Conservation (phyloP, 2,329 filamentous ascomycete species). For the Fusarium verrucosum region DNA sequence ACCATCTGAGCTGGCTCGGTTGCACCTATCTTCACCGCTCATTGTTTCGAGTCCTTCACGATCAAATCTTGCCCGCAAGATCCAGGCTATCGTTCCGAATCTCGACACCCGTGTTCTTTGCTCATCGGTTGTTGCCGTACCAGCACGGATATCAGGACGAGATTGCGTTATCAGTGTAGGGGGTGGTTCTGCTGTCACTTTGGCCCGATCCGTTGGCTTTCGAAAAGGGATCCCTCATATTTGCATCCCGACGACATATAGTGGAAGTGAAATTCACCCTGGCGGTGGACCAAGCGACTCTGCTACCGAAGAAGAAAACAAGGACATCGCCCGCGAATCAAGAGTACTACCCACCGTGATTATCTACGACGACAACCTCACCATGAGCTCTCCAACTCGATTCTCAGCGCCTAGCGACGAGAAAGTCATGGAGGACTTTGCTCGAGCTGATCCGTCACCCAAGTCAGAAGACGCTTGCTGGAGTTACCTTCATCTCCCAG, state of each 20-base stretch:
- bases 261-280: constrained; percentile 64
- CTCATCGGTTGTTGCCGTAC: constrained; percentile 43
- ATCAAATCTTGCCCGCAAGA: constrained; percentile 46
- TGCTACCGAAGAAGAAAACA: background rate
- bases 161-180: constrained; percentile 70
- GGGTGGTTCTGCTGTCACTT: constrained; percentile 68
- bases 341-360: constrained; percentile 46
- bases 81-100: constrained; percentile 49
- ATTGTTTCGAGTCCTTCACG: constrained; percentile 53
- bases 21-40: constrained; percentile 48
- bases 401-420: constrained; percentile 45
- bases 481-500: constrained; percentile 51
- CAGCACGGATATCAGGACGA: constrained; percentile 47
- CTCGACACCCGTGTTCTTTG: constrained; percentile 48
- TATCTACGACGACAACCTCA: constrained; percentile 53
- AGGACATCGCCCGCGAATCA: background rate
- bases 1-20: constrained; percentile 47
- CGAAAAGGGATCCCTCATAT: constrained; percentile 65
- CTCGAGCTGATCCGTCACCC: constrained; percentile 11
- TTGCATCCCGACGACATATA: constrained; percentile 68
- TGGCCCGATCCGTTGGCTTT: constrained; percentile 64
- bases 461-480: constrained; percentile 46
- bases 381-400: constrained; percentile 40
- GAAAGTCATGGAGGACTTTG: constrained; percentile 29
- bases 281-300: background rate